phyloP scores from a whole-genome alignment of 139 green algal genomes.

The Astrephomene gubernaculifera region DNA sequence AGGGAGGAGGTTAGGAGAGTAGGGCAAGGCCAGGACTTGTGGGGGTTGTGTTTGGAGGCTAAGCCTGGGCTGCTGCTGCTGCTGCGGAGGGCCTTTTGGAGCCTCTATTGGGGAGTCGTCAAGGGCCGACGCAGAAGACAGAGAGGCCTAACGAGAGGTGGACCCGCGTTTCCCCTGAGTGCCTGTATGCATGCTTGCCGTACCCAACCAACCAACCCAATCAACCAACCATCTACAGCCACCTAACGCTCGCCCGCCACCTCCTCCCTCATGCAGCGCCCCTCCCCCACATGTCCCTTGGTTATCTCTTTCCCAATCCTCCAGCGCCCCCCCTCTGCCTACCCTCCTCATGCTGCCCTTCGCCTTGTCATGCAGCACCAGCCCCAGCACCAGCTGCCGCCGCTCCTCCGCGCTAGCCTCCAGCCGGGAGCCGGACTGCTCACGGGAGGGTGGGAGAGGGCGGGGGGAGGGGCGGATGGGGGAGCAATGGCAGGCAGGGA shows the following conservation, averaged over 20 bases:
- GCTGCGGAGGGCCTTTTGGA: too few species aligned
- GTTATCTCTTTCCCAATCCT: not conserved
- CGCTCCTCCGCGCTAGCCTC: conserved; percentile 51
- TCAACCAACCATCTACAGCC: not conserved
- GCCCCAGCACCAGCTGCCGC: conserved; percentile 60
- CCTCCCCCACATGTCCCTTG: not conserved
- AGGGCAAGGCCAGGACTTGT: not conserved
- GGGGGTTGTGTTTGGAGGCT: not conserved
- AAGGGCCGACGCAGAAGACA: too few species aligned
- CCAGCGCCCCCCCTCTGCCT: not conserved
- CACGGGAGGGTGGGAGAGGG: not conserved
- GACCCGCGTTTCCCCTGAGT: too few species aligned
- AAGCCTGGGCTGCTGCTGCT: not conserved
- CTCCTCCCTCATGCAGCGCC: not conserved
- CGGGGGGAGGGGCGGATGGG: not conserved
- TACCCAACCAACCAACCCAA: too few species aligned
- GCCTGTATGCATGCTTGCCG: not conserved
- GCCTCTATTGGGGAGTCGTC: too few species aligned
- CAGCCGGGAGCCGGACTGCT: conserved; percentile 54
- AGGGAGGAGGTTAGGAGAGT: not conserved
- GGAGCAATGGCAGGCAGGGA: not conserved
- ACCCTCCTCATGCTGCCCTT: conserved; percentile 57
- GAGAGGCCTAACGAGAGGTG: too few species aligned
- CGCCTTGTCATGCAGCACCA: conserved; percentile 71
- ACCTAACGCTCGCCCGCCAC: not conserved